phyloP scores from a whole-genome alignment of 345 rosid species.

The Hevea brasiliensis region DNA sequence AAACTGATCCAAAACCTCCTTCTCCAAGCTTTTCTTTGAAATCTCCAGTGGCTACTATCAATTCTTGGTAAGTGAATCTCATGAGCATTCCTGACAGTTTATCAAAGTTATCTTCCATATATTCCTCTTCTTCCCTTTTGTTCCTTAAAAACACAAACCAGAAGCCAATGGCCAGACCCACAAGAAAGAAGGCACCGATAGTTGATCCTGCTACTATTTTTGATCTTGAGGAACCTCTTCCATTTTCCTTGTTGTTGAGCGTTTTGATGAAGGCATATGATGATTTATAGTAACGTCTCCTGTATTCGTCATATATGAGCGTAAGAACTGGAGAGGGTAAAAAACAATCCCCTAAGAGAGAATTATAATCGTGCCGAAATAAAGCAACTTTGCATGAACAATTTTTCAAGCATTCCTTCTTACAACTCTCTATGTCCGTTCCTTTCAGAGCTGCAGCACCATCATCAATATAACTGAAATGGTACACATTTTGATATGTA shows the following conservation, averaged over 20 bases:
- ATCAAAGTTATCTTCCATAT: too few species aligned
- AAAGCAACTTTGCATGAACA: constrained; percentile 5
- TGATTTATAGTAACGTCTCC: background rate
- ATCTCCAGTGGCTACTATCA: too few species aligned
- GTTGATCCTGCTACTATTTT: background rate
- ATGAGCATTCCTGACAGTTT: too few species aligned
- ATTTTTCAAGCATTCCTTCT: background rate
- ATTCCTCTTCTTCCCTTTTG: too few species aligned
- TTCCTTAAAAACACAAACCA: too few species aligned
- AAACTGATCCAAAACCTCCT: too few species aligned
- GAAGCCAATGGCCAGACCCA: too few species aligned
- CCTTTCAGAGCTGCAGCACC: background rate
- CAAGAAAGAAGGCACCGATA: background rate
- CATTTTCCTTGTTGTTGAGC: background rate
- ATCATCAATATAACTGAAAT: background rate
- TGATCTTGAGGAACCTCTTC: too few species aligned
- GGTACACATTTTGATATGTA: background rate
- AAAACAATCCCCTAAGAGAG: too few species aligned
- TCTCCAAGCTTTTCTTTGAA: too few species aligned
- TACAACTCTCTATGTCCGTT: background rate
- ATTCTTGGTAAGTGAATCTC: too few species aligned
- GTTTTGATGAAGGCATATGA: background rate
- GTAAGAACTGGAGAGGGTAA: too few species aligned
- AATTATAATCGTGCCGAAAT: background rate
- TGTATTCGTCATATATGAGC: background rate